Conservation (phyloP, 2,329 filamentous ascomycete genomes). For the Calcarisporium arbuscula region DNA sequence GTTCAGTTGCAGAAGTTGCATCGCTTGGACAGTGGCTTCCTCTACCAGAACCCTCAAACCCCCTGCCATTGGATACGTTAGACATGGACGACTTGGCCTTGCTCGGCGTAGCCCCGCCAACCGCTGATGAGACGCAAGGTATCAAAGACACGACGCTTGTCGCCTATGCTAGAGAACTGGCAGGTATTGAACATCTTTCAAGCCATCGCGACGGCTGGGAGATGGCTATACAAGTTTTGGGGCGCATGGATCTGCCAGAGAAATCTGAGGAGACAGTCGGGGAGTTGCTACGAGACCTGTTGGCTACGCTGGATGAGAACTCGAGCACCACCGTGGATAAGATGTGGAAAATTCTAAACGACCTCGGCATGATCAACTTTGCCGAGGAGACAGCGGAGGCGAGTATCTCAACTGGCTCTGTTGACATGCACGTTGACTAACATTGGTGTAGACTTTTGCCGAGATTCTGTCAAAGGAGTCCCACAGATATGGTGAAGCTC, state of each 20-base stretch:
- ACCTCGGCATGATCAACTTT: slow-evolving; percentile 71
- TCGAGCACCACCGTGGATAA: slow-evolving; percentile 71
- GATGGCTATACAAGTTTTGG: slow-evolving; percentile 74
- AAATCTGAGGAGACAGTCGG: slow-evolving; percentile 69
- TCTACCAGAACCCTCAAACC: slow-evolving; percentile 26
- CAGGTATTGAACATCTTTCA: slow-evolving; percentile 46
- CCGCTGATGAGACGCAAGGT: slow-evolving; percentile 54
- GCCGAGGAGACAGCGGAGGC: slow-evolving; percentile 80
- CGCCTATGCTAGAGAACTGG: slow-evolving; percentile 65
- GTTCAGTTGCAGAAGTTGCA: slow-evolving; percentile 76
- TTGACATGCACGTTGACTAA: slow-evolving; percentile 14
- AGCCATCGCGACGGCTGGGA: slow-evolving; percentile 73
- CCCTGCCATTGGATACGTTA: slow-evolving; percentile 57
- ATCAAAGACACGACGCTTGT: slow-evolving; percentile 75
- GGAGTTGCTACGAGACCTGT: slow-evolving; percentile 60
- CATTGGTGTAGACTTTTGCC: slow-evolving; percentile 62
- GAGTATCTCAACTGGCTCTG: slow-evolving; percentile 30
- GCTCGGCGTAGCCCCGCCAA: slow-evolving; percentile 58
- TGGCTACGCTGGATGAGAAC: slow-evolving; percentile 57
- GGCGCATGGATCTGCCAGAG: slow-evolving; percentile 68
- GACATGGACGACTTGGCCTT: slow-evolving; percentile 83
- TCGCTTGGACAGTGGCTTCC: slow-evolving; percentile 80
- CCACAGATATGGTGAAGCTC: slow-evolving; percentile 74
- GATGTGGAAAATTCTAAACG: slow-evolving; percentile 70
- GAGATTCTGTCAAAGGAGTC: slow-evolving; percentile 67